phyloP scores from a whole-genome alignment of 805 yeast genomes.

The Wickerhamiella musiphila region DNA sequence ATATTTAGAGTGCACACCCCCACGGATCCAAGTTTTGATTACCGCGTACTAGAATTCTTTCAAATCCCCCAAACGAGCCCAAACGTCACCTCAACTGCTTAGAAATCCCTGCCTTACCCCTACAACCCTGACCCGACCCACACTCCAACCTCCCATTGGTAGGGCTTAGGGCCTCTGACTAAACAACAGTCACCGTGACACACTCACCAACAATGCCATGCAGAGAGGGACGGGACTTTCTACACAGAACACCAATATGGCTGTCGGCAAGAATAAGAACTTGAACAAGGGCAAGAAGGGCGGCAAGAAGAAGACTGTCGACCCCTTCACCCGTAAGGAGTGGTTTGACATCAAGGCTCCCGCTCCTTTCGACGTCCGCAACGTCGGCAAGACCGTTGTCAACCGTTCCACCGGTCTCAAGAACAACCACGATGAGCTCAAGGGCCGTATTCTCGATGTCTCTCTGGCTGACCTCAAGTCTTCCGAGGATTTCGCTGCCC shows the following conservation, averaged over 20 bases:
- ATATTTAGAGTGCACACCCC: no score
- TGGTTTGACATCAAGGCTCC: slow-evolving; percentile 99
- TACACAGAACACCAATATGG: slow-evolving; percentile 28
- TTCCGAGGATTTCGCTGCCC: slow-evolving; percentile 96
- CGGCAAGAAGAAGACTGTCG: slow-evolving; percentile 96
- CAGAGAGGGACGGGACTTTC: slow-evolving; percentile 1
- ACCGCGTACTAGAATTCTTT: no score
- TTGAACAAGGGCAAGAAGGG: slow-evolving; percentile 86
- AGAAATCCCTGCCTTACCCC: no score
- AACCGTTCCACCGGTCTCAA: slow-evolving; percentile 96
- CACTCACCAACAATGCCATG: background rate
- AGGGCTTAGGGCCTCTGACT: slow-evolving; percentile 1
- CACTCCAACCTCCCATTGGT: no score
- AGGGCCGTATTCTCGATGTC: slow-evolving; percentile 94
- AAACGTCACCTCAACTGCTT: no score
- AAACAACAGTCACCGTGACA: slow-evolving; percentile 1
- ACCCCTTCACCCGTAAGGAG: slow-evolving; percentile 98
- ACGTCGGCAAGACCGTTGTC: slow-evolving; percentile 95
- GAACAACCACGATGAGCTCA: slow-evolving; percentile 94
- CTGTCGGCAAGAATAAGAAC: slow-evolving; percentile 80
- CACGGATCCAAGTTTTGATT: no score
- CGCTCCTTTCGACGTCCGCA: slow-evolving; percentile 95
- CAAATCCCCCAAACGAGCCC: no score
- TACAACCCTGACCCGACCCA: no score
- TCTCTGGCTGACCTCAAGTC: slow-evolving; percentile 96